Conservation (phyloP, 495 filamentous ascomycete genomes). For the Aspergillus saccharolyticus region DNA sequence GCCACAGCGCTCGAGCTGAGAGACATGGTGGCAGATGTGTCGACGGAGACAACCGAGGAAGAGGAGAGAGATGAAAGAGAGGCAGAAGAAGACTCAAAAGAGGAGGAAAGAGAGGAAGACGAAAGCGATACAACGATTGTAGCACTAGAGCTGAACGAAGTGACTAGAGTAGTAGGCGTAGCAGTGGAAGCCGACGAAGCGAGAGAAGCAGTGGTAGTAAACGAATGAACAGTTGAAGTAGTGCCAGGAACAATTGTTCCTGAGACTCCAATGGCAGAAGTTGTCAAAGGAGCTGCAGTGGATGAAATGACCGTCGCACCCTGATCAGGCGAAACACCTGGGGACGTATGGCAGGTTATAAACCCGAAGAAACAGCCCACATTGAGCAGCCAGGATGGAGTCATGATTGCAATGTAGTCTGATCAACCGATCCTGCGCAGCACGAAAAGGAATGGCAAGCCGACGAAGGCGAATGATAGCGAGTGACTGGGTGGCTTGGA, state of each 20-base stretch:
- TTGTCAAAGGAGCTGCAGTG: slow-evolving; percentile 1
- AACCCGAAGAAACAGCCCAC: slow-evolving; percentile 31
- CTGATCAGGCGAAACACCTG: slow-evolving; percentile 27
- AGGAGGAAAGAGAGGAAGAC: slow-evolving; percentile 13
- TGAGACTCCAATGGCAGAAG: slow-evolving; percentile 1
- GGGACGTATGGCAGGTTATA: slow-evolving; percentile 38
- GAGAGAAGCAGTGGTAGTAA: slow-evolving; percentile 10
- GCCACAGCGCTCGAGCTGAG: slow-evolving; percentile 10
- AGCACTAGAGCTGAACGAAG: slow-evolving; percentile 12
- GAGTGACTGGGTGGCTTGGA: slow-evolving; percentile 20
- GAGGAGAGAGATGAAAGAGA: slow-evolving; percentile 13
- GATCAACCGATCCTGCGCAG: slow-evolving; percentile 4
- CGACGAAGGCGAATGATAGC: slow-evolving; percentile 21
- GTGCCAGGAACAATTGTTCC: slow-evolving; percentile 1
- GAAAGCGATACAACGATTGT: slow-evolving; percentile 12
- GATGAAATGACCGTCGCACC: slow-evolving; percentile 19
- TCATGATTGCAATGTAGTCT: slow-evolving; percentile 26
- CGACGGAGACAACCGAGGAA: slow-evolving; percentile 15
- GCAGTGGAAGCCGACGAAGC: slow-evolving; percentile 8
- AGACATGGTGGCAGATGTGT: slow-evolving; percentile 25
- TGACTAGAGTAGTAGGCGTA: slow-evolving; percentile 11
- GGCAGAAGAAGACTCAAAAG: slow-evolving; percentile 1
- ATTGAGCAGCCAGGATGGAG: slow-evolving; percentile 24
- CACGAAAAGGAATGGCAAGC: slow-evolving; percentile 5
- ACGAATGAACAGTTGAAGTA: slow-evolving; percentile 14